Evolutionary conservation across 208 protist genomes (phyloP).

Genomic region (Acanthamoeba sp.): DNA sequence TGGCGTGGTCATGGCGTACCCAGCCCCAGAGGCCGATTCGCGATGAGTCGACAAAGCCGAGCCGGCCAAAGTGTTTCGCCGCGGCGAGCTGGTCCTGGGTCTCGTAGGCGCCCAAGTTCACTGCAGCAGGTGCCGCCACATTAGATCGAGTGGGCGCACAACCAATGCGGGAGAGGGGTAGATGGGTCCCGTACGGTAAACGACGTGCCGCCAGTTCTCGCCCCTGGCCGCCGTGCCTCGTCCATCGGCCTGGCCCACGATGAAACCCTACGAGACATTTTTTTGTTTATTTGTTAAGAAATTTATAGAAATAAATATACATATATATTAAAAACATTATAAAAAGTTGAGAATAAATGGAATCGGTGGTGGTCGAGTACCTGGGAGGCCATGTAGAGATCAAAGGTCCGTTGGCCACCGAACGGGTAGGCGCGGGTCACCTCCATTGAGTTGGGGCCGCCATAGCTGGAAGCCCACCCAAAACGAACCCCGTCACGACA

Average conservation of each 20-base stretch:
- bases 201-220: neutral
- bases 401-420: slow-evolving; percentile 1
- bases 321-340: no score
- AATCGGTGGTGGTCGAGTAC: neutral
- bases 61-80: neutral
- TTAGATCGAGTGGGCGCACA: neutral
- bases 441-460: slow-evolving; percentile 4
- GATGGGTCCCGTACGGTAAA: slow-evolving; percentile 1
- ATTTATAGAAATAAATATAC: no score
- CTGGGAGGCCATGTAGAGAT: slow-evolving; percentile 28
- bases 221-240: slow-evolving; percentile 27
- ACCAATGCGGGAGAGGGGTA: neutral
- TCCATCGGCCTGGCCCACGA: slow-evolving; percentile 2
- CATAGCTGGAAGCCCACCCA: neutral
- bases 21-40: slow-evolving; percentile 35
- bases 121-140: neutral
- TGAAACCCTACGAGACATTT: neutral
- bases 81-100: slow-evolving; percentile 21
- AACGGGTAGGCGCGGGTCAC: neutral
- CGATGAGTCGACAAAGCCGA: neutral
- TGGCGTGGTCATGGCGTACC: neutral
- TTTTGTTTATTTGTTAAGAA: no score
- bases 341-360: no score
- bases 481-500: no score
- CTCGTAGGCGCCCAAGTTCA: slow-evolving; percentile 9